These are phyloP conservation scores for Sclerotinia glacialis DNA, from an alignment of 2,329 filamentous ascomycete genomes.

Conservation along the genomic window DNA sequence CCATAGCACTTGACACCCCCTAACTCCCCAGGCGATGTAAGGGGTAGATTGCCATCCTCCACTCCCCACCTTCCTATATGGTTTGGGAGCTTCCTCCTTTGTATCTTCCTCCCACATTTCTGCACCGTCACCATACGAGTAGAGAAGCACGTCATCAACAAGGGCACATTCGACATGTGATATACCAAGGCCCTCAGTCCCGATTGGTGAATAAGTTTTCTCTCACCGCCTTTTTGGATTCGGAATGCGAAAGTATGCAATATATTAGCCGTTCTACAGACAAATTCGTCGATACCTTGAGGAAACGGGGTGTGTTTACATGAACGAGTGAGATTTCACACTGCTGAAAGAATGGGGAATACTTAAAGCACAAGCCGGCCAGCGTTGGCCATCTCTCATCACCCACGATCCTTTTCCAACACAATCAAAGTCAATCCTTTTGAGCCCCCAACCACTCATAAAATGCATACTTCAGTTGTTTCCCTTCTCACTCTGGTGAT, in stretches of 20 bases:
- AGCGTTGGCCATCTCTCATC: too few relatives aligned
- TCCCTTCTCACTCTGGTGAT: neutral
- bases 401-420: neutral
- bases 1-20: too few relatives aligned
- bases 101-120: neutral
- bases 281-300: too few relatives aligned
- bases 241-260: neutral
- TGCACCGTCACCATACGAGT: neutral
- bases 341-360: neutral
- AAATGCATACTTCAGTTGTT: neutral
- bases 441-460: neutral
- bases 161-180: neutral
- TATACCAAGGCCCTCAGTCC: neutral
- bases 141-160: conserved; percentile 15
- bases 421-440: neutral
- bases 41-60: too few relatives aligned
- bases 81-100: neutral
- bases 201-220: neutral
- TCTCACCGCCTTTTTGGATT: neutral
- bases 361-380: neutral
- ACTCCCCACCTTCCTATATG: neutral
- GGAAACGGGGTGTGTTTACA: neutral
- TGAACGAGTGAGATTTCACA: neutral
- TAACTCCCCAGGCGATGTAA: too few relatives aligned
- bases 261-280: neutral